Conservation (phyloP, 2,329 filamentous ascomycete genomes). For the Hypocrella siamensis region DNA sequence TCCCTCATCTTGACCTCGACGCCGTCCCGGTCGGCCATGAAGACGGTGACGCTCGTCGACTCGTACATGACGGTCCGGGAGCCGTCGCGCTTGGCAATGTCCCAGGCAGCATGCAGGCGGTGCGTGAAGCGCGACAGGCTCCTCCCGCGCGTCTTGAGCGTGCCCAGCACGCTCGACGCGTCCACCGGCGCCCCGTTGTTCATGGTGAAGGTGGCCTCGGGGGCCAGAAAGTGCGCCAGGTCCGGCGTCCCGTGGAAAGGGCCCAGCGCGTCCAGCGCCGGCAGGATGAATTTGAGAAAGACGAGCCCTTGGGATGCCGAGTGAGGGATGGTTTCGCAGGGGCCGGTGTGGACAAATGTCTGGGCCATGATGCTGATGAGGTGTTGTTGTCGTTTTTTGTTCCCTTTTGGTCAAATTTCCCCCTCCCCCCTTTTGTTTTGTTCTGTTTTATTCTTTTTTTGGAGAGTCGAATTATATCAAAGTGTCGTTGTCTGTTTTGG, state of each 20-base stretch:
- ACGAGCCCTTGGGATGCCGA: conserved; percentile 4
- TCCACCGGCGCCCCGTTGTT: conserved; percentile 3
- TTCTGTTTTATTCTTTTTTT: too few relatives aligned
- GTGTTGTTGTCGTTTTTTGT: too few relatives aligned
- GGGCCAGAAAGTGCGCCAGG: conserved; percentile 2
- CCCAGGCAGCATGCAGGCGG: conserved; percentile 1
- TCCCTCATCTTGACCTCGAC: conserved; percentile 2
- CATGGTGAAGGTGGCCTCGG: conserved; percentile 5
- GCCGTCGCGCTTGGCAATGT: conserved; percentile 1
- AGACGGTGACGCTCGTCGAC: conserved; percentile 1
- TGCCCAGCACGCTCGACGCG: conserved; percentile 3
- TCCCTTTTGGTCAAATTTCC: too few relatives aligned
- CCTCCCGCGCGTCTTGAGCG: background rate
- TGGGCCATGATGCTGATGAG: background rate
- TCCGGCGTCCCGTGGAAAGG: conserved; percentile 2
- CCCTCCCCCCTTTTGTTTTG: too few relatives aligned
- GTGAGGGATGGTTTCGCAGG: background rate
- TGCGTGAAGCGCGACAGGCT: background rate
- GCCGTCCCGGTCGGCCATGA: background rate
- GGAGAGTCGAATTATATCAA: too few relatives aligned
- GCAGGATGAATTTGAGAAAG: conserved; percentile 5
- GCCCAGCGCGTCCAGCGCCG: conserved; percentile 5
- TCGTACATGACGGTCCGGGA: conserved; percentile 2
- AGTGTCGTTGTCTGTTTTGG: too few relatives aligned
- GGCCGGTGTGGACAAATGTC: conserved; percentile 1